These are phyloP conservation scores for Wickerhamiella spandovensis DNA, from an alignment of 805 yeast genomes.

Conservation along the genomic window DNA sequence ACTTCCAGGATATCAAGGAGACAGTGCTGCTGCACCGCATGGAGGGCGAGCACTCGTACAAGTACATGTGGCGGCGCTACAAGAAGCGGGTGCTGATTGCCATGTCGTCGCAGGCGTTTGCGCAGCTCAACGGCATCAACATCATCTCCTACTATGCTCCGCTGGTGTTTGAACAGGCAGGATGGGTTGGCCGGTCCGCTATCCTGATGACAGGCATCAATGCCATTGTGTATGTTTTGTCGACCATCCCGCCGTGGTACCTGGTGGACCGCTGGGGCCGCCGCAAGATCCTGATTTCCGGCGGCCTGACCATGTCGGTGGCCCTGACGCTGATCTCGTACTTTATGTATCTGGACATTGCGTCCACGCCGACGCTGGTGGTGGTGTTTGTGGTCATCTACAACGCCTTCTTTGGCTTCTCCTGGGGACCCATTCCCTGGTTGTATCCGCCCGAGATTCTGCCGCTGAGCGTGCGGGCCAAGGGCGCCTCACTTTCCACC, in stretches of 20 bases:
- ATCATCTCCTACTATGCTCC: slow-evolving; percentile 91
- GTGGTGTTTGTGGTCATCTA: slow-evolving; percentile 65
- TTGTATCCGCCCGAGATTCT: slow-evolving; percentile 72
- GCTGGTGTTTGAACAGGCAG: slow-evolving; percentile 85
- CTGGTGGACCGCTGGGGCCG: slow-evolving; percentile 87
- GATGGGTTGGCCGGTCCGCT: slow-evolving; percentile 83
- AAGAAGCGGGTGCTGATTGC: slow-evolving; percentile 71
- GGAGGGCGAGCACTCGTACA: slow-evolving; percentile 67
- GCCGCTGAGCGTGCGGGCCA: slow-evolving; percentile 72
- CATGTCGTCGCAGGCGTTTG: slow-evolving; percentile 82
- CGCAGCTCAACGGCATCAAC: slow-evolving; percentile 87
- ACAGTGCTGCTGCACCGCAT: slow-evolving; percentile 58
- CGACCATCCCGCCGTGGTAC: slow-evolving; percentile 85
- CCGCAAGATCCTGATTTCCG: slow-evolving; percentile 66
- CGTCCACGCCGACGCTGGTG: slow-evolving; percentile 53
- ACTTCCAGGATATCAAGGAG: slow-evolving; percentile 72
- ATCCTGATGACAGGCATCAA: slow-evolving; percentile 83
- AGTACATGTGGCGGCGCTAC: slow-evolving; percentile 64
- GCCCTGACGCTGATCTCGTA: slow-evolving; percentile 54
- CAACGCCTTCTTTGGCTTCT: slow-evolving; percentile 71
- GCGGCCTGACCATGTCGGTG: slow-evolving; percentile 67
- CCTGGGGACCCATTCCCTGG: slow-evolving; percentile 97
- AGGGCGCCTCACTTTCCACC: slow-evolving; percentile 81
- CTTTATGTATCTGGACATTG: slow-evolving; percentile 37
- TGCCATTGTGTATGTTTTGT: slow-evolving; percentile 41